Evolutionary conservation across 805 yeast genomes (phyloP).

Genomic region (Blastobotrys parvus): DNA sequence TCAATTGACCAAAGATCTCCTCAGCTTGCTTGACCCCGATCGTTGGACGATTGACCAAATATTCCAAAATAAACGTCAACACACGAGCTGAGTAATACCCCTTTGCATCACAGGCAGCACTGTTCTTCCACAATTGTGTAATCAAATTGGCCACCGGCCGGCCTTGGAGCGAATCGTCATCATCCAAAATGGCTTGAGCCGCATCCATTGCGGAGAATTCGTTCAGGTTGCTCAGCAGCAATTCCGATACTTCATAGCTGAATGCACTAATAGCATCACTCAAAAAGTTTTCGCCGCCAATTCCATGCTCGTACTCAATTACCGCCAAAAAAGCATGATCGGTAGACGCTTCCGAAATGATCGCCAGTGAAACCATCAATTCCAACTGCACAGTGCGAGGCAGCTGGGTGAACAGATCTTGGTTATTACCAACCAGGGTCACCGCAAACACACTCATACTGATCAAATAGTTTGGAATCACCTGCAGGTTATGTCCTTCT

Average conservation of each 20-base stretch:
- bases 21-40: slow-evolving; percentile 1
- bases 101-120: not conserved
- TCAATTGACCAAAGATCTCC: slow-evolving; percentile 1
- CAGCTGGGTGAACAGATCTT: not conserved
- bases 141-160: slow-evolving; percentile 2
- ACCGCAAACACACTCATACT: slow-evolving; percentile 4
- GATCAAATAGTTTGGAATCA: slow-evolving; percentile 6
- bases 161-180: not conserved
- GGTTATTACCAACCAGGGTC: slow-evolving; percentile 5
- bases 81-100: slow-evolving; percentile 11
- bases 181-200: not conserved
- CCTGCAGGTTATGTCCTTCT: slow-evolving; percentile 2
- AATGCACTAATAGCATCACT: slow-evolving; percentile 7
- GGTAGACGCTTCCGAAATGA: slow-evolving; percentile 7
- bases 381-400: slow-evolving; percentile 4
- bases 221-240: not conserved
- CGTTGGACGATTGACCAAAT: slow-evolving; percentile 4
- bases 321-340: slow-evolving; percentile 6
- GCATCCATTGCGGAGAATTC: slow-evolving; percentile 6
- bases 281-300: slow-evolving; percentile 5
- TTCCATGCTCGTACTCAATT: slow-evolving; percentile 1
- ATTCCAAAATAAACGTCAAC: slow-evolving; percentile 1
- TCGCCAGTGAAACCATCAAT: slow-evolving; percentile 3
- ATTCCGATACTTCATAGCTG: slow-evolving; percentile 3
- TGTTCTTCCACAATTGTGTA: slow-evolving; percentile 3